phyloP scores from a whole-genome alignment of 768 basidiomycete genomes.

The Termitomyces sp. region DNA sequence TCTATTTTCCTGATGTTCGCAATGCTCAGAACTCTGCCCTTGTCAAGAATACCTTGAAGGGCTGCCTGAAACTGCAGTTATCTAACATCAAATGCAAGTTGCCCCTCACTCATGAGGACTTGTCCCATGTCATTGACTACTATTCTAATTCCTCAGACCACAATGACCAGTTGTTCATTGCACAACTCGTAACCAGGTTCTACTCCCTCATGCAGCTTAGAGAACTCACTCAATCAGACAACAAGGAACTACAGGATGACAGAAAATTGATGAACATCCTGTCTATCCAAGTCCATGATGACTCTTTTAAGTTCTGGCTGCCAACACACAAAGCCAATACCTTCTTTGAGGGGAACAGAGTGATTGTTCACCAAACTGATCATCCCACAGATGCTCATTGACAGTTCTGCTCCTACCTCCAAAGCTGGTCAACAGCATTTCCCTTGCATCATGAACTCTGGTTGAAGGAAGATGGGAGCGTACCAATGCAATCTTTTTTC shows the following conservation, averaged over 20 bases:
- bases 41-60: conserved; percentile 21
- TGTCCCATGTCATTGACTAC: background rate
- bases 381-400: background rate
- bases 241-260: conserved; percentile 2
- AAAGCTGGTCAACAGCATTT: background rate
- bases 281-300: background rate
- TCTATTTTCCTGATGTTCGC: background rate
- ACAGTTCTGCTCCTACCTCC: background rate
- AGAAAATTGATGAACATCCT: background rate
- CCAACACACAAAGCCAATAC: conserved; percentile 20
- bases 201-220: conserved; percentile 23
- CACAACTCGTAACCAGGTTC: conserved; percentile 22
- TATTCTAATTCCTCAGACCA: conserved; percentile 3
- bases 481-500: conserved; percentile 17
- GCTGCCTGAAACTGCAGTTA: conserved; percentile 15
- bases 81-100: conserved; percentile 16
- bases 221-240: conserved; percentile 23
- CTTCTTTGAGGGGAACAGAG: conserved; percentile 18
- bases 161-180: conserved; percentile 25
- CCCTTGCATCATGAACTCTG: conserved; percentile 10
- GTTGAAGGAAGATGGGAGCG: conserved; percentile 2
- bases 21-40: conserved; percentile 4
- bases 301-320: conserved; percentile 4
- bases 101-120: conserved; percentile 12
- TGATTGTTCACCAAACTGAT: conserved; percentile 2